These are phyloP conservation scores for Cicer cuneatum DNA, from an alignment of 306 rosid species.

Conservation along the genomic window DNA sequence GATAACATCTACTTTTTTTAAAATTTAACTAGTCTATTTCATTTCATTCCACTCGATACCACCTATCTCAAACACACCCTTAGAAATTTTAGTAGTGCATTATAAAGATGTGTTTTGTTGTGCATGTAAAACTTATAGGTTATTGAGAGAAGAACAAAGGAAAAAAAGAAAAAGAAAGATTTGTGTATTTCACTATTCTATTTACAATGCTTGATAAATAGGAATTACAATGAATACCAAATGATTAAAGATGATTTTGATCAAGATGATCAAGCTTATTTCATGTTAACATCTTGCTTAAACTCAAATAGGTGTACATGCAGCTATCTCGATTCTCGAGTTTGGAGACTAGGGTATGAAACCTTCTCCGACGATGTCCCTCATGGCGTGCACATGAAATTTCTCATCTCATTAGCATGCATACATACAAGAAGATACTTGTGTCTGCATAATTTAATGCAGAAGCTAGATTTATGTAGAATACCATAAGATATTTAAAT, in stretches of 20 bases:
- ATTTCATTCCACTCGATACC: no score
- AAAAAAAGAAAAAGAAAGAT: not conserved
- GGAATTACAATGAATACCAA: not conserved
- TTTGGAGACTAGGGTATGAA: not conserved
- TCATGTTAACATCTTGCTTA: not conserved
- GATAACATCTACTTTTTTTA: no score
- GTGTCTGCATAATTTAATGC: not conserved
- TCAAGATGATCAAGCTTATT: not conserved
- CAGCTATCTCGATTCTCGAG: not conserved
- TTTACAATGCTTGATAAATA: not conserved
- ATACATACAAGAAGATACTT: no score
- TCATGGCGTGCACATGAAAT: conserved; percentile 67
- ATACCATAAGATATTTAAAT: not conserved
- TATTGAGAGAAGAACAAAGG: not conserved
- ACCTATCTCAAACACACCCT: no score
- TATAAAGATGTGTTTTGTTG: not conserved
- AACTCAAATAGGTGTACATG: not conserved
- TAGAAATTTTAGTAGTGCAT: not conserved
- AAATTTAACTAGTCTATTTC: no score
- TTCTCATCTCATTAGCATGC: conserved; percentile 19
- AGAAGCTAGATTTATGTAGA: not conserved
- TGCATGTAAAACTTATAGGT: not conserved
- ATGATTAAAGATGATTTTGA: not conserved
- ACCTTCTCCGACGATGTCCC: conserved; percentile 28
- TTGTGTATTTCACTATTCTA: not conserved